Percentiles rank a stretch among this genome's conserved stretches.
These are phyloP conservation scores for Hortiboletus campestris DNA, from an alignment of 768 basidiomycete species.

Conservation along the genomic window DNA sequence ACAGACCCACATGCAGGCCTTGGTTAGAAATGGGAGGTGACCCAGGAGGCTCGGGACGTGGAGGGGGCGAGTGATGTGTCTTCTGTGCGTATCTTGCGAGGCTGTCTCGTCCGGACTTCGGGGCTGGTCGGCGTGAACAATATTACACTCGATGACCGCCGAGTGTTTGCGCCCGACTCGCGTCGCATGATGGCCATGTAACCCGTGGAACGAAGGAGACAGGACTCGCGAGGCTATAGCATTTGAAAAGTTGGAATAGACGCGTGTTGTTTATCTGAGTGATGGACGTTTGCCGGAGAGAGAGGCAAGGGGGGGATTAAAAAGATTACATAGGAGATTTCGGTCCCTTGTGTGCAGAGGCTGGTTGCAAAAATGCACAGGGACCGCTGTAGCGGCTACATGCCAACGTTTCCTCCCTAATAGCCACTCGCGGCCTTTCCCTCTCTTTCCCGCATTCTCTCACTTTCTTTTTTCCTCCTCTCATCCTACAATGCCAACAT, in stretches of 20 bases:
- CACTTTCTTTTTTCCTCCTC: slow-evolving; percentile 43
- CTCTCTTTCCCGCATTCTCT: slow-evolving; percentile 58
- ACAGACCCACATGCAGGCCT: not conserved
- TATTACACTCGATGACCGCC: not conserved
- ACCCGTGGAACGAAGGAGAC: not conserved
- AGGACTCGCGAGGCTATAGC: not conserved
- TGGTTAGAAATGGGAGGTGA: not conserved
- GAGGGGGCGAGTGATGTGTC: not conserved
- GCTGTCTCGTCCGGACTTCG: not conserved
- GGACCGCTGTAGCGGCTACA: slow-evolving; percentile 35
- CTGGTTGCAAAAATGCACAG: slow-evolving; percentile 30
- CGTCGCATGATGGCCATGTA: not conserved
- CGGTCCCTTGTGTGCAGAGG: slow-evolving; percentile 27
- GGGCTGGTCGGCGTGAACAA: not conserved
- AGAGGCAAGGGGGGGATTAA: slow-evolving; percentile 4
- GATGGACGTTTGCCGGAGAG: not conserved
- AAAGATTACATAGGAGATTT: slow-evolving; percentile 17
- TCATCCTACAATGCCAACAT: slow-evolving; percentile 71
- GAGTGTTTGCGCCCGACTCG: not conserved
- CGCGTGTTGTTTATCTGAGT: slow-evolving; percentile 4
- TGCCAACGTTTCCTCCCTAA: slow-evolving; percentile 52
- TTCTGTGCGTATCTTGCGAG: not conserved
- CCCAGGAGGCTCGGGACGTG: slow-evolving; percentile 6
- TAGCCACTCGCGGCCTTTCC: slow-evolving; percentile 56
- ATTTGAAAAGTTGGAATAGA: not conserved